Percentiles rank a stretch among this genome's conserved stretches.
These are phyloP conservation scores for Chaetomiaceae sp. DNA, from an alignment of 2,329 filamentous ascomycete genomes.

Conservation along the genomic window DNA sequence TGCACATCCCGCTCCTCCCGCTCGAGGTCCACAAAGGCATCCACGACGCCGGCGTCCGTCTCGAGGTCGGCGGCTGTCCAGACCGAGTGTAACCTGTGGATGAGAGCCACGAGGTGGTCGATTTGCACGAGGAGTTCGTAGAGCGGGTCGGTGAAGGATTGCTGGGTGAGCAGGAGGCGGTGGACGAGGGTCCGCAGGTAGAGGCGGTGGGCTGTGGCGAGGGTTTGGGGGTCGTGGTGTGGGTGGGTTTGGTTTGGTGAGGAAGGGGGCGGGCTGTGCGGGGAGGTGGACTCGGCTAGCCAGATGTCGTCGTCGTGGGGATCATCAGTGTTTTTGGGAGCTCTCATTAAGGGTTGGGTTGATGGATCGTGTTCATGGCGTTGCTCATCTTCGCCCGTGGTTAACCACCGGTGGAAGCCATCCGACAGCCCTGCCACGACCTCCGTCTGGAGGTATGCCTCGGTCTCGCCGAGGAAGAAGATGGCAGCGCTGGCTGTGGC, in stretches of 20 bases:
- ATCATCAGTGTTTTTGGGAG: conserved; percentile 18
- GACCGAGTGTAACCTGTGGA: conserved; percentile 69
- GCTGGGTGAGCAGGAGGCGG: conserved; percentile 61
- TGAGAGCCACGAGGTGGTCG: conserved; percentile 76
- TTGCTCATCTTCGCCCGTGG: conserved; percentile 37
- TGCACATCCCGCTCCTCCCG: conserved; percentile 68
- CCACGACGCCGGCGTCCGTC: conserved; percentile 74
- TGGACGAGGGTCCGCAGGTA: conserved; percentile 68
- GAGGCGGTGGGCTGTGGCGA: conserved; percentile 71
- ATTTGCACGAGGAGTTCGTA: conserved; percentile 66
- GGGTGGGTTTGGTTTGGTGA: conserved; percentile 24
- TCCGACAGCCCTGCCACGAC: conserved; percentile 78
- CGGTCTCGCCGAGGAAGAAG: conserved; percentile 84
- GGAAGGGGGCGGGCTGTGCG: conserved; percentile 15
- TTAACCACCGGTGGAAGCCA: conserved; percentile 73
- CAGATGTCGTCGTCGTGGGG: conserved; percentile 39
- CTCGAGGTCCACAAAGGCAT: conserved; percentile 65
- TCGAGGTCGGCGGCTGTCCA: conserved; percentile 79
- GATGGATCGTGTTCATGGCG: conserved; percentile 21
- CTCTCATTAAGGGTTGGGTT: neutral
- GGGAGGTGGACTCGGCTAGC: conserved; percentile 31
- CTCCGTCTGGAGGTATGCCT: conserved; percentile 85
- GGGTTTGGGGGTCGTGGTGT: conserved; percentile 75
- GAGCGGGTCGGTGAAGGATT: conserved; percentile 59
- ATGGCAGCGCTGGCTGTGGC: conserved; percentile 81